Percentiles rank a stretch among this genome's conserved stretches.
phyloP scores from a whole-genome alignment of 805 yeast species.

The Kazachstania kunashirensis region DNA sequence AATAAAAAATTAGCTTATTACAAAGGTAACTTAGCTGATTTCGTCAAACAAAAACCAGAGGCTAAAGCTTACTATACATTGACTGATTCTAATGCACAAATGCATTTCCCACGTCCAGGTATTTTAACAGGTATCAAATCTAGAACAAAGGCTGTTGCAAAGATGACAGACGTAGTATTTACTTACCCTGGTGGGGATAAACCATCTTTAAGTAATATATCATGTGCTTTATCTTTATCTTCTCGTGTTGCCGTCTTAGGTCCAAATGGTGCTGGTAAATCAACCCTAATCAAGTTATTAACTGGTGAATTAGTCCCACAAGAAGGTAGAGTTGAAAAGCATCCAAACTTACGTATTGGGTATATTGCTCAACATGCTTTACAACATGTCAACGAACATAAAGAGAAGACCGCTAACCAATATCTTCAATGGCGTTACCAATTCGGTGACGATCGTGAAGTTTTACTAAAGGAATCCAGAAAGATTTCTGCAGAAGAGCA shows the following conservation, averaged over 20 bases:
- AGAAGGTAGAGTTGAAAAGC: constrained; percentile 88
- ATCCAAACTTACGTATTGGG: constrained; percentile 95
- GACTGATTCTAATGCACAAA: constrained; percentile 84
- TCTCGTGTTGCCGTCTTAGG: constrained; percentile 95
- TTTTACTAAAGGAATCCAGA: constrained; percentile 84
- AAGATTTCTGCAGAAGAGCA: constrained; percentile 66
- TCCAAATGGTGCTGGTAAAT: constrained; percentile 98
- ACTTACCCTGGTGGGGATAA: constrained; percentile 81
- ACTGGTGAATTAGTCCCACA: constrained; percentile 88
- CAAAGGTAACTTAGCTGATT: constrained; percentile 90
- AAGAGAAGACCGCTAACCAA: constrained; percentile 96
- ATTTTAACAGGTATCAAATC: constrained; percentile 95
- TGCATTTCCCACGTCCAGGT: constrained; percentile 99
- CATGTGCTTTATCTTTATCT: constrained; percentile 87
- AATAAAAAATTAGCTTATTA: constrained; percentile 89
- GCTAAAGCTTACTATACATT: constrained; percentile 93
- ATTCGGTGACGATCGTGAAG: constrained; percentile 97
- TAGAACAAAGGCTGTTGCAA: constrained; percentile 85
- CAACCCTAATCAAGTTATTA: constrained; percentile 84
- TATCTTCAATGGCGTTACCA: constrained; percentile 97
- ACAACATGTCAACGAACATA: constrained; percentile 94
- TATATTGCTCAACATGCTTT: constrained; percentile 98
- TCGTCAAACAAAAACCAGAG: constrained; percentile 87
- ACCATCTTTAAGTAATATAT: constrained; percentile 69
- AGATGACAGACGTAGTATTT: constrained; percentile 77